Conservation (phyloP, 352 stramenopile species). For the Globisporangium carolinianum region DNA sequence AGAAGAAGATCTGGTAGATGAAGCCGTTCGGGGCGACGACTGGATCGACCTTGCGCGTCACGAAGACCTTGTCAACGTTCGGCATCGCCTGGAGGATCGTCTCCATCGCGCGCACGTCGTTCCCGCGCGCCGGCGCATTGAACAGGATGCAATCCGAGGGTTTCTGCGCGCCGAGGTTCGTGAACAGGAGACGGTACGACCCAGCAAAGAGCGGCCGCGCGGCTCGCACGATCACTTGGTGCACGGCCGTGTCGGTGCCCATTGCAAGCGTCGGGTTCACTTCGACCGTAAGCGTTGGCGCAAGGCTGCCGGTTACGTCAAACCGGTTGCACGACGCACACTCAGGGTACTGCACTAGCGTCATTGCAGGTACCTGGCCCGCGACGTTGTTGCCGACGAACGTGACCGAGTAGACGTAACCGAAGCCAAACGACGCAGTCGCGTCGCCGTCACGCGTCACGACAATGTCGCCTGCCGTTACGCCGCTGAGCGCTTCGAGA, state of each 20-base stretch:
- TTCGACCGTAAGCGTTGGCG: slow-evolving; percentile 19
- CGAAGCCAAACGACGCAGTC: slow-evolving; percentile 43
- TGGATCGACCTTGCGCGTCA: slow-evolving; percentile 37
- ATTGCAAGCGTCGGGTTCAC: slow-evolving; percentile 49
- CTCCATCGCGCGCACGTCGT: slow-evolving; percentile 41
- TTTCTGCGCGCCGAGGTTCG: slow-evolving; percentile 24
- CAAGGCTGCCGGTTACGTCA: slow-evolving; percentile 22
- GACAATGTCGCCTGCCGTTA: slow-evolving; percentile 44
- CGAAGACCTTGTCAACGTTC: slow-evolving; percentile 76
- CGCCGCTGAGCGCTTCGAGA: slow-evolving; percentile 23
- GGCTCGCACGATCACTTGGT: slow-evolving; percentile 56
- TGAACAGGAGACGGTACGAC: slow-evolving; percentile 51
- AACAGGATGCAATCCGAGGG: slow-evolving; percentile 54
- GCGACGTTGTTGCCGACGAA: slow-evolving; percentile 71
- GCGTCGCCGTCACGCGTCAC: slow-evolving; percentile 71
- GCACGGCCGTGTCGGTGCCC: slow-evolving; percentile 64
- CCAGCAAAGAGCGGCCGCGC: slow-evolving; percentile 41
- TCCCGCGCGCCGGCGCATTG: slow-evolving; percentile 34
- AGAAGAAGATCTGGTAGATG: slow-evolving; percentile 71
- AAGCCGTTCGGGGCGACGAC: slow-evolving; percentile 40
- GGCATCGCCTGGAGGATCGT: slow-evolving; percentile 38
- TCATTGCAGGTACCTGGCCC: slow-evolving; percentile 42
- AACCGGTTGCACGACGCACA: slow-evolving; percentile 30
- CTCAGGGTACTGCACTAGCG: slow-evolving; percentile 13
- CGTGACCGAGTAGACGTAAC: slow-evolving; percentile 66